Conservation (phyloP, 2,329 filamentous ascomycete genomes). For the Colletotrichum incanum region DNA sequence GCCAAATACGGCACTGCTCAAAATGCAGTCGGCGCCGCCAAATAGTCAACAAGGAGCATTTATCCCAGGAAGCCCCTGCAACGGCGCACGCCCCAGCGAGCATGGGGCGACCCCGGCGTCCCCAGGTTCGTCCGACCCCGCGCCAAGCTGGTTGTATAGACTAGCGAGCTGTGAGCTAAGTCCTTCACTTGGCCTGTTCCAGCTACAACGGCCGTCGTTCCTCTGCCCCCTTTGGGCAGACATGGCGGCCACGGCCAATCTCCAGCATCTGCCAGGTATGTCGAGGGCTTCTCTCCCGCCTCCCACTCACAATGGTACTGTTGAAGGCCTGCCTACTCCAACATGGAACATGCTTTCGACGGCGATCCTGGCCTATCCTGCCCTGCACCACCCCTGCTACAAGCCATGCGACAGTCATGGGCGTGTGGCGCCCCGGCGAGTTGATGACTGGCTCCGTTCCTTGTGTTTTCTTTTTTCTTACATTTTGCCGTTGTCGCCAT, state of each 20-base stretch:
- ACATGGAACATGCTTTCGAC: constrained; percentile 29
- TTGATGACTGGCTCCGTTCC: constrained; percentile 17
- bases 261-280: constrained; percentile 13
- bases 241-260: constrained; percentile 29
- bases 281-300: constrained; percentile 3
- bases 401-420: constrained; percentile 38
- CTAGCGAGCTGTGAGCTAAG: constrained; percentile 26
- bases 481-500: constrained; percentile 26
- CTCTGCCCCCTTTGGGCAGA: constrained; percentile 12
- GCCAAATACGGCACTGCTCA: constrained; percentile 1
- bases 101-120: constrained; percentile 3
- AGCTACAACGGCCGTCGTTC: constrained; percentile 9
- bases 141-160: constrained; percentile 36
- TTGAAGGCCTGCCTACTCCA: constrained; percentile 1
- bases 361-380: constrained; percentile 28
- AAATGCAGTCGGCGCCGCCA: neutral
- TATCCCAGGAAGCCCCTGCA: constrained; percentile 16
- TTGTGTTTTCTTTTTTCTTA: neutral
- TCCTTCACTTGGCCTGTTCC: constrained; percentile 34
- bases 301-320: constrained; percentile 4
- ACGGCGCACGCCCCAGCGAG: neutral
- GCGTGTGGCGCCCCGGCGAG: constrained; percentile 17
- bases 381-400: constrained; percentile 19
- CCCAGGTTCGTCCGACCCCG: constrained; percentile 42
- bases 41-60: constrained; percentile 2